A percentile compares a stretch with the other conserved stretches of the same genome.
phyloP scores from a whole-genome alignment of 805 yeast species.

The Kazachstania kunashirensis region DNA sequence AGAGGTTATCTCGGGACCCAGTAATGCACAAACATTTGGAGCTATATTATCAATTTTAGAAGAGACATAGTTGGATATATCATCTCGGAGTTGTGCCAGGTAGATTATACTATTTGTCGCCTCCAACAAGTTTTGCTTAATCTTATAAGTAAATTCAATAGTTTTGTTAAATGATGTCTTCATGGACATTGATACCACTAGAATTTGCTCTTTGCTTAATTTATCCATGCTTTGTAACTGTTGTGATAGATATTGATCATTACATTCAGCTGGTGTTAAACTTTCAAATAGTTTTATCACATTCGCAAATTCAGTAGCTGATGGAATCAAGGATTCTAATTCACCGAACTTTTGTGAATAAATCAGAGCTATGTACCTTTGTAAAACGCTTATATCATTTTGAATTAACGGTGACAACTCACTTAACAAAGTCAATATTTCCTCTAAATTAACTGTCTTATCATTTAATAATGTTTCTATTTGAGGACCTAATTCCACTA shows the following conservation, averaged over 20 bases:
- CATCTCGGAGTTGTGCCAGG: constrained; percentile 35
- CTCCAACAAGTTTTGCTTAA: constrained; percentile 31
- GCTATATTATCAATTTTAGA: constrained; percentile 50
- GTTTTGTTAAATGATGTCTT: constrained; percentile 35
- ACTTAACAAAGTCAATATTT: constrained; percentile 42
- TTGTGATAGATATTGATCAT: constrained; percentile 13
- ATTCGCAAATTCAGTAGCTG: constrained; percentile 52
- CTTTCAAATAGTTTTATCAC: constrained; percentile 41
- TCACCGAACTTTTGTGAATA: constrained; percentile 65
- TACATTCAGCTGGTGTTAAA: constrained; percentile 30
- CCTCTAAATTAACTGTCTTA: neutral
- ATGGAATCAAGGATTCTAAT: constrained; percentile 49
- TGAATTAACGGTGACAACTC: constrained; percentile 44
- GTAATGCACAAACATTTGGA: constrained; percentile 66
- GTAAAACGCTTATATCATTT: constrained; percentile 43
- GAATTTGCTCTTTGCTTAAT: constrained; percentile 52
- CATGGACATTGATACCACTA: constrained; percentile 69
- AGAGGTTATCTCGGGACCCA: constrained; percentile 67
- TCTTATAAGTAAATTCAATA: constrained; percentile 21
- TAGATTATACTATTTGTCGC: constrained; percentile 36
- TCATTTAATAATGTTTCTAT: constrained; percentile 1
- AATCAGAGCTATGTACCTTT: constrained; percentile 39
- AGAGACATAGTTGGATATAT: constrained; percentile 47
- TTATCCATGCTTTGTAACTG: constrained; percentile 31
- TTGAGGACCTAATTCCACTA: neutral